Percentiles rank a stretch among this genome's conserved stretches.
phyloP scores from a whole-genome alignment of 768 basidiomycete species.

The Russula virescens region DNA sequence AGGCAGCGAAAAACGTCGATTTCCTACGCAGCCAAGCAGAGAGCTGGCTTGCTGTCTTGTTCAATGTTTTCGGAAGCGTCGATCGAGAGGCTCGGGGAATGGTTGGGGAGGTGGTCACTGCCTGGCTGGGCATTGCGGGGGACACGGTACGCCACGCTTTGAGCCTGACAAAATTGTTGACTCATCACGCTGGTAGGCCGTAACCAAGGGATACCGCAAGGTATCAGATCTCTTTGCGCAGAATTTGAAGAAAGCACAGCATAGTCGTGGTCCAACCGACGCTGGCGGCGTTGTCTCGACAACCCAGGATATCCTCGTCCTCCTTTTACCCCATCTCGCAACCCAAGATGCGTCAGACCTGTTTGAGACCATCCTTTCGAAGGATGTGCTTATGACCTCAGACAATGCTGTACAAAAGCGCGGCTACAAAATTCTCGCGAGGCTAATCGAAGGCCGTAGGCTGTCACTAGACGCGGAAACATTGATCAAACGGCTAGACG shows the following conservation, averaged over 20 bases:
- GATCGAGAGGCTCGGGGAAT: constrained; percentile 65
- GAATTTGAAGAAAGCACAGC: constrained; percentile 44
- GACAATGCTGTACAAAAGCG: constrained; percentile 95
- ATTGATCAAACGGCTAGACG: constrained; percentile 61
- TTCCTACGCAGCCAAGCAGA: constrained; percentile 75
- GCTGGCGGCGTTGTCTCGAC: constrained; percentile 50
- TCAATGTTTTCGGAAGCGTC: constrained; percentile 92
- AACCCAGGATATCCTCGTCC: constrained; percentile 78
- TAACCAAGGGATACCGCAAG: constrained; percentile 75
- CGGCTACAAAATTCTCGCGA: constrained; percentile 81
- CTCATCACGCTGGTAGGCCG: constrained; percentile 42
- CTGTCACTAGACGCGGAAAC: constrained; percentile 43
- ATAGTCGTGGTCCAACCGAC: constrained; percentile 33
- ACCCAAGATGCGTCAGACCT: constrained; percentile 53
- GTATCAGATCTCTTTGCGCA: constrained; percentile 65
- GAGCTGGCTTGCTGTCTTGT: constrained; percentile 91
- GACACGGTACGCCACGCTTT: constrained; percentile 31
- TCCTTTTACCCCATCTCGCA: constrained; percentile 75
- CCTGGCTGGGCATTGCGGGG: constrained; percentile 80
- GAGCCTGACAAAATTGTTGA: neutral
- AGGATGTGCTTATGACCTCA: constrained; percentile 62
- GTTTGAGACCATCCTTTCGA: constrained; percentile 62
- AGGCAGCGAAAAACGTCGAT: constrained; percentile 59
- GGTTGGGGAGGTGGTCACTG: constrained; percentile 82
- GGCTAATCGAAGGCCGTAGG: constrained; percentile 61